Percentiles rank a stretch among this genome's conserved stretches.
Evolutionary conservation across 164 flowering plant species (phyloP).

Genomic region (Vitis cinerea): DNA sequence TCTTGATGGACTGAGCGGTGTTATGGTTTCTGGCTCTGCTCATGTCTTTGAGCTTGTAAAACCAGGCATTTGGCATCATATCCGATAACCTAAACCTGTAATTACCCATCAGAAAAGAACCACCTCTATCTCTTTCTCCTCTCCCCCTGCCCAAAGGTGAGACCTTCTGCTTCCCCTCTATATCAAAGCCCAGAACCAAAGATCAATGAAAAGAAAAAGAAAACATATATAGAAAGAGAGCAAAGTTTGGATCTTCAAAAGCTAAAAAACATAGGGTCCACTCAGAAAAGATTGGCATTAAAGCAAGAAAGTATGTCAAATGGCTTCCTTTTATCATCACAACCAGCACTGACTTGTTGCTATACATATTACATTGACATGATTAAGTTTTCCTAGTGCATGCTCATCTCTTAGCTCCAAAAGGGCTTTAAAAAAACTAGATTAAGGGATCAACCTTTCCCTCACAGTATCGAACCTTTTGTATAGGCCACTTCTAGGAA

Average conservation of each 20-base stretch:
- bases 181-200: slow-evolving; percentile 2
- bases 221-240: no score
- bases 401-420: neutral
- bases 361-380: neutral
- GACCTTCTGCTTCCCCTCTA: slow-evolving; percentile 2
- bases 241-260: neutral
- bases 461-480: no score
- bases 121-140: slow-evolving; percentile 11
- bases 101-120: slow-evolving; percentile 55
- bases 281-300: slow-evolving; percentile 6
- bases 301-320: slow-evolving; percentile 4
- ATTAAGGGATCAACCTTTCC: no score
- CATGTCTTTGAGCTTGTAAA: slow-evolving; percentile 75
- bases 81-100: slow-evolving; percentile 69
- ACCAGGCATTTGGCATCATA: slow-evolving; percentile 84
- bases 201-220: neutral
- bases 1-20: slow-evolving; percentile 18
- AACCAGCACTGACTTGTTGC: neutral
- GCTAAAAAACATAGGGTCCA: slow-evolving; percentile 5
- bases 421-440: neutral
- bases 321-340: slow-evolving; percentile 7
- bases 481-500: no score
- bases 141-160: neutral
- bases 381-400: neutral
- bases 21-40: slow-evolving; percentile 32